Base-by-base conservation (phyloP, 306 rosid species). In the Dalbergia cultrata region DNA sequence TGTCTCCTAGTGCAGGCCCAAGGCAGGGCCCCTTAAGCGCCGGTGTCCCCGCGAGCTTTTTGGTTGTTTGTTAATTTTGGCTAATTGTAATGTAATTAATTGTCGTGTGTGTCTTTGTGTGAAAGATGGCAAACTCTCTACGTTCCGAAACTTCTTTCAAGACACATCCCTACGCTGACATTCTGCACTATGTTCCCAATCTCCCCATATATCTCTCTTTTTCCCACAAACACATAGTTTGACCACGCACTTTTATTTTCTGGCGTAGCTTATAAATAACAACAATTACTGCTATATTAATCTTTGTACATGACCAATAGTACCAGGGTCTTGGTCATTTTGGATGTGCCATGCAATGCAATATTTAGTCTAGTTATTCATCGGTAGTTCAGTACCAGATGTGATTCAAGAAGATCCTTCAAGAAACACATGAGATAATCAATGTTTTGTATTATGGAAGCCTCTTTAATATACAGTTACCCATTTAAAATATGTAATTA, bases 31-130 rank as follows among this genome's bases (percentile, higher is more conserved):
- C 77, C 88, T 90, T 92, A 86, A 73, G 95, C 94, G 99, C 94
- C 99, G 97, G 93, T 95, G 99, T 95, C 92, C 86, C 92, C 95
- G 92, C 84, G 87, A 90, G 88, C 88, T 88, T 92, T 78, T 69
- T 54, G 11, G 81, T 63, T 81, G 82, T 82, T 84, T 57, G 57
- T 67, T 80, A 74, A 74, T 70, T 75, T 79, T 13, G 52, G 78
- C 62, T 59, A 81, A 75, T 76, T 73, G 57, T 71, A 72, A 33
- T 57, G 31, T 61, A 77, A 13, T 50, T 50, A 5, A 12, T 10
- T 26, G n/a, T 87, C 82, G 17, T 85, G 64, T 62, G 72, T 44
- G 70, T 75, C 49, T 58, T 63, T 54, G 69, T 74, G 67, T 37
- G 45, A 83, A 81, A 85, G 62, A 82, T 76, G 22, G 78, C 75